Base-by-base conservation (phyloP, 306 rosid genomes). In the Myrica gale region DNA sequence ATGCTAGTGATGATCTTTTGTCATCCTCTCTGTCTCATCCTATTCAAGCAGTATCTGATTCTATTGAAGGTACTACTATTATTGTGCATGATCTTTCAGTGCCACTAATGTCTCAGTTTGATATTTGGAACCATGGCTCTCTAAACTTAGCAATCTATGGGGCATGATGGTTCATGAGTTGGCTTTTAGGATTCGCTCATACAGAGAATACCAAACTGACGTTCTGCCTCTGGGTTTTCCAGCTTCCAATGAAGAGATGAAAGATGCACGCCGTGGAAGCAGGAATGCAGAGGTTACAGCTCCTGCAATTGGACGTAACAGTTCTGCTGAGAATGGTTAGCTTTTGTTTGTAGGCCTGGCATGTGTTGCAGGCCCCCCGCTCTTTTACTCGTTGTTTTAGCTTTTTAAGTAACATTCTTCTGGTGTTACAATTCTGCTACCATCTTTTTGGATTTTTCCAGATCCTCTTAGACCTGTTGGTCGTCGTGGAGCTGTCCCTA, bases 401-500 rank as follows among this genome's bases (percentile, higher is more conserved):
- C 11, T 7, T 66, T 15, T 45, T 13, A 44, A 7, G 46, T 11
- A 55, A 71, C 23, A 1, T 44, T 58, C 51, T 82, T 81, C 80
- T 68, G 42, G 41, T 65, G 20, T 26, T 48, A 41, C 63, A 45
- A 43, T 58, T 19, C 78, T 55, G 68, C 72, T 53, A 75, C 63
- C 26, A 11, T 19, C 62, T 48, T 75, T 68, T 44, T 82, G 71
- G 73, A 56, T 51, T 76, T 71, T 55, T 69, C 7, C 71, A 95
- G 99, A 96, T 79, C 81, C 93, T 51, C 86, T 78, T 7, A 84
- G 87, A 77, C 89, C 88, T 85, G 81, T 76, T 74, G 84, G 86
- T 76, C 98, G 91, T 13, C 97, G 89, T 19, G 97, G 97, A 81
- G 84, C 83, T 81, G 82, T 78, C 74, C 87, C 80, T 73, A 45